These are phyloP conservation scores for Quercus parvula DNA, from an alignment of 306 rosid species.

Conservation along the genomic window DNA sequence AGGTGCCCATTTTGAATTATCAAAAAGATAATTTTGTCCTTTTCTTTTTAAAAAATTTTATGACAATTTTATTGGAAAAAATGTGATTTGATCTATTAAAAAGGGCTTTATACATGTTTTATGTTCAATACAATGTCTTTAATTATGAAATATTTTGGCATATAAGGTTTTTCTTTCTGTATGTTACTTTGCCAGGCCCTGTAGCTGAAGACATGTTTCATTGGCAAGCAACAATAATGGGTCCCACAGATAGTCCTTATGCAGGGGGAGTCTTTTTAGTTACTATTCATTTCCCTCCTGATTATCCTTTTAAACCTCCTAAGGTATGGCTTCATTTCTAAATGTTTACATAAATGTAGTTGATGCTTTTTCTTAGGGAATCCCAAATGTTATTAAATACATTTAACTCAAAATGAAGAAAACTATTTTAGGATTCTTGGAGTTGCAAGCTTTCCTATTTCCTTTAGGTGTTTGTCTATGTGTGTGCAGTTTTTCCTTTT, in stretches of 20 bases:
- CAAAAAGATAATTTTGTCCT: no score
- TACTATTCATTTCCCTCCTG: slow-evolving; percentile 88
- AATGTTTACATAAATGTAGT: not conserved
- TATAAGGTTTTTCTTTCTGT: slow-evolving; percentile 4
- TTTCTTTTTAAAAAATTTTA: no score
- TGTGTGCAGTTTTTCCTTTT: not conserved
- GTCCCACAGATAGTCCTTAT: slow-evolving; percentile 85
- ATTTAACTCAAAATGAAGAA: not conserved
- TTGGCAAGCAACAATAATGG: slow-evolving; percentile 93
- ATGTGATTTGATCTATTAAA: not conserved
- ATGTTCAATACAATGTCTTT: not conserved
- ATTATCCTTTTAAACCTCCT: slow-evolving; percentile 85
- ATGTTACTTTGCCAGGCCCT: slow-evolving; percentile 50
- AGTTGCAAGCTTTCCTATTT: not conserved
- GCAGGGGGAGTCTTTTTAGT: slow-evolving; percentile 79
- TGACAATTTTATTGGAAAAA: not conserved
- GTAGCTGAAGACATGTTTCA: slow-evolving; percentile 90
- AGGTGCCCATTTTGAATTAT: not conserved
- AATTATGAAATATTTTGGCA: not conserved
- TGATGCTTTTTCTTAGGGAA: slow-evolving; percentile 3
- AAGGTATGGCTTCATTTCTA: slow-evolving; percentile 39
- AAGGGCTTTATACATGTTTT: not conserved
- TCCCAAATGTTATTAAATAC: not conserved
- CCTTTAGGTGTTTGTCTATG: not conserved
- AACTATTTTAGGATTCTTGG: not conserved